Base-by-base conservation (phyloP, 176 grass and related monocot genomes). In the Aechmea fasciata region DNA sequence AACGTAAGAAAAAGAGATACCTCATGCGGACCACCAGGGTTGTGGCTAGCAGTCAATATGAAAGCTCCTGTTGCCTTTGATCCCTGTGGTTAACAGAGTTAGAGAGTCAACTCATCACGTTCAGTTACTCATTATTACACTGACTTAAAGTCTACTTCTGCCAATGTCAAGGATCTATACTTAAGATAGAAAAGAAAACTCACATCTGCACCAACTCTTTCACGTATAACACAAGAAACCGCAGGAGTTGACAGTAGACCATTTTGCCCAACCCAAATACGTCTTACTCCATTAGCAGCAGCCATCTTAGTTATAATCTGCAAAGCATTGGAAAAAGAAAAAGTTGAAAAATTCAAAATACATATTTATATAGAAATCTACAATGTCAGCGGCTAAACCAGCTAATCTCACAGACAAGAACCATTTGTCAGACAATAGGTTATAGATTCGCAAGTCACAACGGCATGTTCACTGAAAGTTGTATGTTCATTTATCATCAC, bases 281-380 rank as follows among this genome's bases (percentile, higher is more conserved):
- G 86, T 63, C 89, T 87, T 50, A 80, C 94, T 82, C 86, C 88
- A 90, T 99, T 99, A 71, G 86, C 94, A 71, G 87, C 89, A 70
- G 89, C 89, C 89, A 99, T 99, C 81, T 99, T 99, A 73, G 85
- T 83, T 57, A 99, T 93, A 69, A 99, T 88, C 94, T 99, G 69
- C 28, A 63, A 59, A 2, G 52, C 68, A 18, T 17, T 61, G 69
- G 68, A 69, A 18, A 71, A 82, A 74, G 48, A 70, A 55, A 17
- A 80, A 49, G 64, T 4, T 70, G 55, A 49, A n/a, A 54, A 26
- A 13, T 20, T 47, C 14, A 47, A 41, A 26, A 13, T 20, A 18
- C 14, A 47, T 41, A 19, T 67, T 23, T 9, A 15, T 22, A 22
- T 9, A 20, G 28, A 1, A 3, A 70, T 52, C n/a, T 26, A 24